These are phyloP conservation scores for Pleurotus giganteus DNA, from an alignment of 768 basidiomycete genomes.

Conservation along the genomic window DNA sequence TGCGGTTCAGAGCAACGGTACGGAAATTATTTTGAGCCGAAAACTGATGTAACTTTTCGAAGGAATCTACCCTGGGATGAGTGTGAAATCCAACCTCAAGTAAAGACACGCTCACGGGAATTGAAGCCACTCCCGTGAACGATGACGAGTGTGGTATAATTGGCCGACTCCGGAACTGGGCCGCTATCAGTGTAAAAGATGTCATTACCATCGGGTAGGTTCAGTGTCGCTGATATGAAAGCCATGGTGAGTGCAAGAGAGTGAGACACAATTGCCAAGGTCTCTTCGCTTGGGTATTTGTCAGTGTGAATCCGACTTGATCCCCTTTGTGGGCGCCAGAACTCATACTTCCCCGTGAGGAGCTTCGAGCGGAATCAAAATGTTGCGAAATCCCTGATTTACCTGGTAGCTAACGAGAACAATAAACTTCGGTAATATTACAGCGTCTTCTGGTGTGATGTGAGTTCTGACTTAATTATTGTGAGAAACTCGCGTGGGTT, in stretches of 20 bases:
- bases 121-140: constrained; percentile 20
- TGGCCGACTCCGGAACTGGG: background rate
- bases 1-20: constrained; percentile 11
- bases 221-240: background rate
- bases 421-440: too few relatives aligned
- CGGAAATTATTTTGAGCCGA: constrained; percentile 13
- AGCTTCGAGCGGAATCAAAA: too few relatives aligned
- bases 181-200: constrained; percentile 3
- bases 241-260: background rate
- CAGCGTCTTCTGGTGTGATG: too few relatives aligned
- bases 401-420: too few relatives aligned
- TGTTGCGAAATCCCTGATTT: too few relatives aligned
- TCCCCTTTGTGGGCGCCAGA: too few relatives aligned
- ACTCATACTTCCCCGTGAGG: too few relatives aligned
- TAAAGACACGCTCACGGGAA: constrained; percentile 20
- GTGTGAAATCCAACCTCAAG: too few relatives aligned
- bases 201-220: background rate
- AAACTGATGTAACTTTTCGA: constrained; percentile 18
- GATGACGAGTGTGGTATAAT: constrained; percentile 21
- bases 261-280: background rate
- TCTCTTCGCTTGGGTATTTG: too few relatives aligned
- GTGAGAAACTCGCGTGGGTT: background rate
- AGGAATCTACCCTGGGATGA: constrained; percentile 11
- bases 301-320: too few relatives aligned
- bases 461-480: background rate